phyloP scores from a whole-genome alignment of 495 filamentous ascomycete genomes.

The Aspergillus ellipticus region DNA sequence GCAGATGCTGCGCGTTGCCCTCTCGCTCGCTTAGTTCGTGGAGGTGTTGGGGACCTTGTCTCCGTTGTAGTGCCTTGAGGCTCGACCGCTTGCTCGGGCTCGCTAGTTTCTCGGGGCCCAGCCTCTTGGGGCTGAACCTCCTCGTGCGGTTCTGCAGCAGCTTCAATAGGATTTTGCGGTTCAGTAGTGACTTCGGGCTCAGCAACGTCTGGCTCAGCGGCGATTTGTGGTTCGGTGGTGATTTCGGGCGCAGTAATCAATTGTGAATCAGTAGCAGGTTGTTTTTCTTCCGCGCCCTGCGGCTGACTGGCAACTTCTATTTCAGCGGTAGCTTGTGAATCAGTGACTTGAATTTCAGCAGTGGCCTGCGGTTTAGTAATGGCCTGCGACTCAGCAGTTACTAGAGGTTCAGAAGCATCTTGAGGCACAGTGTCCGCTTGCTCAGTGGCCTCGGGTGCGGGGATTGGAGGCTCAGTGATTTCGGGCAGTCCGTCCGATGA shows the following conservation, averaged over 20 bases:
- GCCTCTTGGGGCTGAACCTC: background rate
- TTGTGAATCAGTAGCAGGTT: no score
- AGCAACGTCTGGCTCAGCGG: background rate
- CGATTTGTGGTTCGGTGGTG: background rate
- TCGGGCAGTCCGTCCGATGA: background rate
- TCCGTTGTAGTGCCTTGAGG: slow-evolving; percentile 3
- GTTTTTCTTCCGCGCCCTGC: background rate
- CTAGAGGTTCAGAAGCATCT: background rate
- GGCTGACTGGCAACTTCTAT: background rate
- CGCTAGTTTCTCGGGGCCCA: background rate
- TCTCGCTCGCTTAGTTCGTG: slow-evolving; percentile 14
- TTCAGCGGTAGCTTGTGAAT: background rate
- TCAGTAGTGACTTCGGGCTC: background rate
- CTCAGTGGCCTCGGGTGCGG: background rate
- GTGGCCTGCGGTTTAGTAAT: background rate
- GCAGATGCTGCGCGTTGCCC: slow-evolving; percentile 12
- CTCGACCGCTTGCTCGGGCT: background rate
- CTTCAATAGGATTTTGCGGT: no score
- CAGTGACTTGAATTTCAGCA: background rate
- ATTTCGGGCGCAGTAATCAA: background rate
- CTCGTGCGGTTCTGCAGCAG: background rate
- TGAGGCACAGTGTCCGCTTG: background rate
- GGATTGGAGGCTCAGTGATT: background rate
- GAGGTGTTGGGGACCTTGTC: slow-evolving; percentile 1
- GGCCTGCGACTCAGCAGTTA: background rate